phyloP scores from a whole-genome alignment of 805 yeast genomes.

The Saccharomycopsis babjevae region DNA sequence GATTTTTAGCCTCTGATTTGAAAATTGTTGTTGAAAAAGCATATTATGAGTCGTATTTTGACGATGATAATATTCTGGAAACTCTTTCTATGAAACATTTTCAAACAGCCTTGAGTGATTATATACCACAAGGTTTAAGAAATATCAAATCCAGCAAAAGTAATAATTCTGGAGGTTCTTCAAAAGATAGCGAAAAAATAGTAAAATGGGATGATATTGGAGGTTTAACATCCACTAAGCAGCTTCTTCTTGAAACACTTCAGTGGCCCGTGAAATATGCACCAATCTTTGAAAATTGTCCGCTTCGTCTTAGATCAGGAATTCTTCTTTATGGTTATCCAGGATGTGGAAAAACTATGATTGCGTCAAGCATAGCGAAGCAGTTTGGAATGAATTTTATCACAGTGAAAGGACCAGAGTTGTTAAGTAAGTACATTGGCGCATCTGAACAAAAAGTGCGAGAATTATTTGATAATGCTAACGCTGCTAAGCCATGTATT shows the following conservation, averaged over 20 bases:
- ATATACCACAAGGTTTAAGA: slow-evolving; percentile 69
- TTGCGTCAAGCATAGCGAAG: slow-evolving; percentile 89
- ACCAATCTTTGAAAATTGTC: slow-evolving; percentile 85
- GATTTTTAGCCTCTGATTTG: slow-evolving; percentile 78
- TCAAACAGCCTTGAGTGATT: slow-evolving; percentile 51
- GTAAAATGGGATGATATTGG: slow-evolving; percentile 85
- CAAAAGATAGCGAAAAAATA: neutral
- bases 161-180: slow-evolving; percentile 28
- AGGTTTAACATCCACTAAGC: slow-evolving; percentile 70
- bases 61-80: neutral
- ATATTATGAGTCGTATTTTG: slow-evolving; percentile 36
- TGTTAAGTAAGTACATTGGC: slow-evolving; percentile 89
- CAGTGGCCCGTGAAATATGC: slow-evolving; percentile 98
- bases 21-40: slow-evolving; percentile 62
- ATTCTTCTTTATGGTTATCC: slow-evolving; percentile 89
- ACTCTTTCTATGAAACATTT: slow-evolving; percentile 27
- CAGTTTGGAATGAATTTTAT: slow-evolving; percentile 92
- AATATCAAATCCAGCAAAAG: slow-evolving; percentile 75
- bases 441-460: slow-evolving; percentile 94
- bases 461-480: slow-evolving; percentile 88
- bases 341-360: slow-evolving; percentile 91
- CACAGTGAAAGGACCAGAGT: slow-evolving; percentile 92
- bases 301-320: slow-evolving; percentile 82
- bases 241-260: slow-evolving; percentile 68
- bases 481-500: slow-evolving; percentile 88